phyloP scores from a whole-genome alignment of 2,329 filamentous ascomycete species.

The Xylaria sp. region DNA sequence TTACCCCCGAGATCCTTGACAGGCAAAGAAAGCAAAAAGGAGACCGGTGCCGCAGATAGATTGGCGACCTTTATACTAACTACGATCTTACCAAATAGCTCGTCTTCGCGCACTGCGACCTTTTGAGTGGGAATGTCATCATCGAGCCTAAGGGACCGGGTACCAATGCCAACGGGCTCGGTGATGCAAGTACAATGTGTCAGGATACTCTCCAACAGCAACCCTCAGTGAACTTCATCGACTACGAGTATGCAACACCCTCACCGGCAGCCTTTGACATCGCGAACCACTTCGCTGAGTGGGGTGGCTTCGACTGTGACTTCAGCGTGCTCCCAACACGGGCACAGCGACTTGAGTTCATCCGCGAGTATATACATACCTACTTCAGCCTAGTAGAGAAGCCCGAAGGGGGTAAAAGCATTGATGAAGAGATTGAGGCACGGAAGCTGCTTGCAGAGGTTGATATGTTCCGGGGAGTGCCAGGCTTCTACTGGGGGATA shows the following conservation, averaged over 20 bases:
- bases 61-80: background rate
- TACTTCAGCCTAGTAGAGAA: constrained; percentile 64
- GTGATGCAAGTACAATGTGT: constrained; percentile 18
- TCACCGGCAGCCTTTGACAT: constrained; percentile 96
- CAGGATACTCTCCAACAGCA: constrained; percentile 43
- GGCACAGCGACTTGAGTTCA: constrained; percentile 77
- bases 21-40: background rate
- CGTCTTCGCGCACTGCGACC: constrained; percentile 93
- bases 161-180: constrained; percentile 36
- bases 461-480: constrained; percentile 84
- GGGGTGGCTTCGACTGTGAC: constrained; percentile 97
- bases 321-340: constrained; percentile 81
- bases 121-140: constrained; percentile 96
- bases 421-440: constrained; percentile 65
- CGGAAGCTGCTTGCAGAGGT: constrained; percentile 78
- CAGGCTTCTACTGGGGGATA: constrained; percentile 90
- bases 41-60: background rate
- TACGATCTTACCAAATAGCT: constrained; percentile 56
- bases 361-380: constrained; percentile 79
- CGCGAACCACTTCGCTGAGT: constrained; percentile 97
- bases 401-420: constrained; percentile 36
- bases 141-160: constrained; percentile 61
- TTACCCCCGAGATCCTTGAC: background rate
- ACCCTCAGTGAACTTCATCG: constrained; percentile 81
- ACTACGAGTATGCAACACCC: constrained; percentile 97